Base-by-base conservation (phyloP, 345 rosid genomes). In the Luvunga scandens region DNA sequence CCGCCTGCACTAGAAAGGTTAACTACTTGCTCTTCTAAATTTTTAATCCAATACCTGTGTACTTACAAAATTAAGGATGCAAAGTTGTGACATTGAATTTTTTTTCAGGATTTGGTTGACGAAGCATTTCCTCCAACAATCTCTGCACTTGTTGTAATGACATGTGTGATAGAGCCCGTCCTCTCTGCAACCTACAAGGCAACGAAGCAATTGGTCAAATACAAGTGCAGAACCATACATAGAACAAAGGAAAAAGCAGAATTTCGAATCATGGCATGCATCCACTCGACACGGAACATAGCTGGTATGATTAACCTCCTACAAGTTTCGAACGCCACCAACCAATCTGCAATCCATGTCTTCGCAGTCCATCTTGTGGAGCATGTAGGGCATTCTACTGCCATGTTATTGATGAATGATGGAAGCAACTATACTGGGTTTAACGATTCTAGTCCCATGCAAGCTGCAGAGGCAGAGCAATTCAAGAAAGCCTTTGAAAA, bases 371-470 rank as follows among this genome's bases (percentile, higher is more conserved):
- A 90, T 78, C 83, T 93, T 6, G 85, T 91, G 7, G 93, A 89
- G 80, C 89, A 90, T 69, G 82, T 86, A 0, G 86, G 80, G 72
- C 83, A 91, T 22, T 75, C 81, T 0, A 80, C 90, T n/a, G 85
- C 93, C 0, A 75, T 93, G 90, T 80, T 93, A 31, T 86, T 93
- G 16, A 77, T 86, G 80, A 87, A 93, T 28, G 87, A 88, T 24
- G 76, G 84, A 9, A 13, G 75, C 42, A 81, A 77, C 66, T 67
- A 81, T 0, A 70, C 53, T 18, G 71, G 31, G n/a, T 42, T 42
- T 3, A 71, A 72, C 1, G 72, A 79, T 68, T 6, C 21, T 74
- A 36, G 16, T 55, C 31, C 80, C 67, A 76, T 62, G 60, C 74
- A 83, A 76, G 50, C 50, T 12, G 80, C 80, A 1, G 85, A 87